A percentile compares a stretch with the other conserved stretches of the same genome.
phyloP scores from a whole-genome alignment of 2,329 filamentous ascomycete genomes.

The Ophiostoma sp. region DNA sequence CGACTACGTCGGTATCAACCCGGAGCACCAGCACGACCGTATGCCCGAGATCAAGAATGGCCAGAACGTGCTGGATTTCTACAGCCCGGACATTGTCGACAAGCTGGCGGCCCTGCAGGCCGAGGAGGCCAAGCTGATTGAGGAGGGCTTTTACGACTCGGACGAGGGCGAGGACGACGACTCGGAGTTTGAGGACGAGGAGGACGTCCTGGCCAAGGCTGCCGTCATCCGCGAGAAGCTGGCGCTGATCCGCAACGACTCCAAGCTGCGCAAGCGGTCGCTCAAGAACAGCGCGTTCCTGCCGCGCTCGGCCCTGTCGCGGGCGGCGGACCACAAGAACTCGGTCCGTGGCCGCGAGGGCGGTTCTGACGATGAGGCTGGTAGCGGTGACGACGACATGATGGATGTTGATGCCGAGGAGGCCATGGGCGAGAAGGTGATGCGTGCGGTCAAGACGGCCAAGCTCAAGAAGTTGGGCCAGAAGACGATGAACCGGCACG shows the following conservation, averaged over 20 bases:
- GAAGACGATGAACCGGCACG: slow-evolving; percentile 99
- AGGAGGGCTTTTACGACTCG: slow-evolving; percentile 95
- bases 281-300: slow-evolving; percentile 97
- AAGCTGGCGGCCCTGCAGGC: slow-evolving; percentile 91
- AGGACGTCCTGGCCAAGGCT: slow-evolving; percentile 85
- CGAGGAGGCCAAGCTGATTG: slow-evolving; percentile 90
- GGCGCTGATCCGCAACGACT: slow-evolving; percentile 87
- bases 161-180: slow-evolving; percentile 61
- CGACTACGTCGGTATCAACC: slow-evolving; percentile 82
- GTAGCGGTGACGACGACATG: slow-evolving; percentile 64
- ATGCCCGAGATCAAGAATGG: slow-evolving; percentile 93
- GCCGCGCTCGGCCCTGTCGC: slow-evolving; percentile 65
- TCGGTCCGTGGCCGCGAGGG: slow-evolving; percentile 40
- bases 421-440: slow-evolving; percentile 57
- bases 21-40: slow-evolving; percentile 94
- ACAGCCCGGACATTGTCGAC: slow-evolving; percentile 93
- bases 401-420: slow-evolving; percentile 70
- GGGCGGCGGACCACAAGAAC: slow-evolving; percentile 59
- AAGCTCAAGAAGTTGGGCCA: slow-evolving; percentile 84
- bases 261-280: slow-evolving; percentile 82
- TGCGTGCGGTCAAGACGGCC: slow-evolving; percentile 72
- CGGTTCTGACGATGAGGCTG: slow-evolving; percentile 66
- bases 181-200: slow-evolving; percentile 72
- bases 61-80: slow-evolving; percentile 96
- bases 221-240: slow-evolving; percentile 95